Percentiles rank a stretch among this genome's conserved stretches.
Conservation (phyloP, 177 flowering plant genomes). For the Vitis hybrid region DNA sequence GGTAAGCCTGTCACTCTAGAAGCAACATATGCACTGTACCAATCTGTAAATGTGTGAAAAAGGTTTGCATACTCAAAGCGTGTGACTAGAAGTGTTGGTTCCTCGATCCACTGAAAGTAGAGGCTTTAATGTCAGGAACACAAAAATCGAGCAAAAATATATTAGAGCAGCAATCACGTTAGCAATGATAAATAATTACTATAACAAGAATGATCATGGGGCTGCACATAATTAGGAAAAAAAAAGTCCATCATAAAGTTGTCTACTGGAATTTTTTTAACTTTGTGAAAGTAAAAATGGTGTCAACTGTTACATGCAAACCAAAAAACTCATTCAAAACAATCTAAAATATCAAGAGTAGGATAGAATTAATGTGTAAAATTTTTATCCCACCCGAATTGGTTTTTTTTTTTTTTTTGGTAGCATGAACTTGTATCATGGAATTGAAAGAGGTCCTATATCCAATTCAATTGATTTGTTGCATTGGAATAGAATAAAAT, state of each 20-base stretch:
- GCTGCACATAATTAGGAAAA: neutral
- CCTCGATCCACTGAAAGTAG: conserved; percentile 88
- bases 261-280: no score
- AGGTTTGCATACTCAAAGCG: conserved; percentile 95
- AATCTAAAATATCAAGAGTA: neutral
- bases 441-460: no score
- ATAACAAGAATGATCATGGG: neutral
- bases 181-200: no score
- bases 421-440: no score
- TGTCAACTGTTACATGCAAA: neutral
- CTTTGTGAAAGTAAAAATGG: neutral
- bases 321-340: neutral
- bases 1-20: conserved; percentile 91
- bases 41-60: conserved; percentile 92
- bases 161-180: neutral
- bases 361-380: neutral
- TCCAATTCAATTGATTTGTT: no score
- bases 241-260: neutral
- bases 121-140: conserved; percentile 25
- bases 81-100: conserved; percentile 79
- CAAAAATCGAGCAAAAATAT: neutral
- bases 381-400: no score
- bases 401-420: no score
- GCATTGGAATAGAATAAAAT: no score
- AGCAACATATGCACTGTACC: conserved; percentile 91